These are phyloP conservation scores for Botrytis paeoniae DNA, from an alignment of 2,329 filamentous ascomycete genomes.

Conservation along the genomic window DNA sequence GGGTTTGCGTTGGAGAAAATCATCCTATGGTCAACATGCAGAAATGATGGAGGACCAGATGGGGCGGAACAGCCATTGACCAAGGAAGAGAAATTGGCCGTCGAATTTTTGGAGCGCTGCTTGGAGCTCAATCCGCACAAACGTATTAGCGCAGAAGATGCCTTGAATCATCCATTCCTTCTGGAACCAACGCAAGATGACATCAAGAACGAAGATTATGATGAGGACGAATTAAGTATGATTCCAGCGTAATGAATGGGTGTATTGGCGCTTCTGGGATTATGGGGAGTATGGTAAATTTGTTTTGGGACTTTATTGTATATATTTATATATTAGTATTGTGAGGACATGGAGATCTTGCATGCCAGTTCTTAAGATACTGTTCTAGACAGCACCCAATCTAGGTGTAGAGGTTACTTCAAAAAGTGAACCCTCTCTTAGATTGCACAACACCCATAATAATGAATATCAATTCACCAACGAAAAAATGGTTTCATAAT, in stretches of 20 bases:
- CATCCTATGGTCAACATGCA: slow-evolving; percentile 88
- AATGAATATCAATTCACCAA: slow-evolving; percentile 22
- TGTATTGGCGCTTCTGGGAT: slow-evolving; percentile 4
- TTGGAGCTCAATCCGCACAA: slow-evolving; percentile 73
- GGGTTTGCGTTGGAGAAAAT: slow-evolving; percentile 92
- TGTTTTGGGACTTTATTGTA: slow-evolving; percentile 24
- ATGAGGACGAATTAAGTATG: slow-evolving; percentile 27
- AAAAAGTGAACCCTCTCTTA: neutral
- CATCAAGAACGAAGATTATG: slow-evolving; percentile 49
- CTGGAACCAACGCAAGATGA: slow-evolving; percentile 45
- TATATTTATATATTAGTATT: slow-evolving; percentile 21
- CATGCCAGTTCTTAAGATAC: slow-evolving; percentile 23
- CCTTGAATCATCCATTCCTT: slow-evolving; percentile 70
- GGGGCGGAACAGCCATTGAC: slow-evolving; percentile 51
- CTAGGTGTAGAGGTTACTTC: neutral
- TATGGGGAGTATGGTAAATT: slow-evolving; percentile 20
- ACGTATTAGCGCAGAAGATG: slow-evolving; percentile 72
- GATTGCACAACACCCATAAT: neutral
- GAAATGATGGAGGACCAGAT: slow-evolving; percentile 58
- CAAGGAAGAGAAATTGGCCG: slow-evolving; percentile 67
- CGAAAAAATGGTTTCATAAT: slow-evolving; percentile 15
- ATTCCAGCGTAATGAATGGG: slow-evolving; percentile 11
- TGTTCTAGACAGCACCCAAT: slow-evolving; percentile 20
- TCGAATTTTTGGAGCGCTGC: slow-evolving; percentile 68
- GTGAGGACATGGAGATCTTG: slow-evolving; percentile 8